phyloP scores from a whole-genome alignment of 108 stramenopile species.

The Cyclotella atomus region DNA sequence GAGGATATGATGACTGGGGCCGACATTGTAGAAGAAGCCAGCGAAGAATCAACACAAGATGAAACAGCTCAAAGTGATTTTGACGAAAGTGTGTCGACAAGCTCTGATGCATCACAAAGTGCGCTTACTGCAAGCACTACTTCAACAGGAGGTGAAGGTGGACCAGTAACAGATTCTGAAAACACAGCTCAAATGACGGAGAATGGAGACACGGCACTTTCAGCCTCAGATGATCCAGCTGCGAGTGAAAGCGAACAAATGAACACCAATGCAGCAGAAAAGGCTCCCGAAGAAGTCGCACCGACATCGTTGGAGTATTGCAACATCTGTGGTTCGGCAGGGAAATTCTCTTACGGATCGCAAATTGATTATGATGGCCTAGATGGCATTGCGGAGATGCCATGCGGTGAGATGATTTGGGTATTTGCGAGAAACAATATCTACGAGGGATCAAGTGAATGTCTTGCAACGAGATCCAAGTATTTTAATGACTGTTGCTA shows the following conservation, averaged over 20 bases:
- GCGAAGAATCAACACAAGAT: not conserved
- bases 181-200: no score
- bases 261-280: not conserved
- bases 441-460: slow-evolving; percentile 25
- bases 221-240: not conserved
- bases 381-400: slow-evolving; percentile 5
- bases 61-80: not conserved
- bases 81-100: not conserved
- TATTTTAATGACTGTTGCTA: slow-evolving; percentile 30
- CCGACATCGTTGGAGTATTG: slow-evolving; percentile 4
- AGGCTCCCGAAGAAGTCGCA: not conserved
- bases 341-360: slow-evolving; percentile 9
- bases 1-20: not conserved
- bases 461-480: slow-evolving; percentile 16
- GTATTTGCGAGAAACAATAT: slow-evolving; percentile 22
- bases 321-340: slow-evolving; percentile 28
- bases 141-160: not conserved
- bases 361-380: slow-evolving; percentile 20
- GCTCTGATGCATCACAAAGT: not conserved
- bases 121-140: not conserved
- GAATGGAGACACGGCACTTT: not conserved
- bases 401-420: slow-evolving; percentile 34
- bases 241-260: not conserved
- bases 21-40: not conserved
- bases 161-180: not conserved